phyloP scores from a whole-genome alignment of 169 alveolate species.

The Cryptosporidium tyzzeri region DNA sequence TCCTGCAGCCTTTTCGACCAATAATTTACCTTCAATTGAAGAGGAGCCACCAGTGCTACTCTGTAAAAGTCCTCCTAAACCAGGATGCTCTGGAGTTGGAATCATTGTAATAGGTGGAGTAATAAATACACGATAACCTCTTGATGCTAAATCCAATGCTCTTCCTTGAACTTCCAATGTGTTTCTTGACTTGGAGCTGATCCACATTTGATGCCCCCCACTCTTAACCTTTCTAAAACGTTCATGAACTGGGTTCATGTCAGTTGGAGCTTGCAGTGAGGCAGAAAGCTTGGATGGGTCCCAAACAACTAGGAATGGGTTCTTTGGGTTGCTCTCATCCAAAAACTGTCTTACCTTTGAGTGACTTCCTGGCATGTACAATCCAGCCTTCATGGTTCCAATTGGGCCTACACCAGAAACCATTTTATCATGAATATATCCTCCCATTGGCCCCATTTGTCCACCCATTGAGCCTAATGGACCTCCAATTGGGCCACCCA shows the following conservation, averaged over 20 bases:
- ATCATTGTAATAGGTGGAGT: constrained; percentile 64
- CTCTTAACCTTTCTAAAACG: constrained; percentile 65
- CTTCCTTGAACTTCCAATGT: constrained; percentile 69
- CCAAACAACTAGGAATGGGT: constrained; percentile 72
- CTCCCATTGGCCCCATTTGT: background rate
- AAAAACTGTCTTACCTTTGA: constrained; percentile 59
- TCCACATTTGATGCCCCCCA: constrained; percentile 76
- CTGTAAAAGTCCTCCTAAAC: constrained; percentile 10
- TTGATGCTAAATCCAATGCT: constrained; percentile 56
- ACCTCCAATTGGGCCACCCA: constrained; percentile 53
- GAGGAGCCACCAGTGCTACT: background rate
- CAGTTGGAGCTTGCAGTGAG: constrained; percentile 42
- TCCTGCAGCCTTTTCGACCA: constrained; percentile 44
- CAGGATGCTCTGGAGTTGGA: constrained; percentile 55
- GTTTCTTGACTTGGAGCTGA: constrained; percentile 44
- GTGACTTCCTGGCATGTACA: constrained; percentile 75
- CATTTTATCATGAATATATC: background rate
- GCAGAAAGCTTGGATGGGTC: constrained; percentile 71
- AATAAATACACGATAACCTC: constrained; percentile 69
- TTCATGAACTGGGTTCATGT: constrained; percentile 61
- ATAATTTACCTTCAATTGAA: constrained; percentile 51
- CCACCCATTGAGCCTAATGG: constrained; percentile 25
- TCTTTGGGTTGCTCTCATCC: constrained; percentile 71
- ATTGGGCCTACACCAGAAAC: constrained; percentile 67
- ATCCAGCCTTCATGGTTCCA: constrained; percentile 42